These are phyloP conservation scores for Gremmenia infestans DNA, from an alignment of 2,329 filamentous ascomycete species.

Conservation along the genomic window DNA sequence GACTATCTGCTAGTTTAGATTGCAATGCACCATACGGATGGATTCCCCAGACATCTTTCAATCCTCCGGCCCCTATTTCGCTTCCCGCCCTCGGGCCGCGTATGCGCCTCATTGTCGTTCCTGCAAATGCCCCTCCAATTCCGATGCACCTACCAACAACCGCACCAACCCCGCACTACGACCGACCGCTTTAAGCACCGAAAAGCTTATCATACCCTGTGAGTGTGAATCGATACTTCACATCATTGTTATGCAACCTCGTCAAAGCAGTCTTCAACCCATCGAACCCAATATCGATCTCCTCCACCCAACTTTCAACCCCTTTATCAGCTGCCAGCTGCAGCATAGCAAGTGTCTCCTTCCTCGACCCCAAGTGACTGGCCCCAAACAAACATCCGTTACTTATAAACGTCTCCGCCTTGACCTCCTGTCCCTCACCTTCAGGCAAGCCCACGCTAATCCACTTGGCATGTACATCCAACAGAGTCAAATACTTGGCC, in stretches of 20 bases:
- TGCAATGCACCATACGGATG: too few species aligned
- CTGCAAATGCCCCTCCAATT: too few species aligned
- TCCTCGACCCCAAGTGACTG: conserved; percentile 65
- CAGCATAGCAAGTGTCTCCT: conserved; percentile 68
- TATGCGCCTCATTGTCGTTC: too few species aligned
- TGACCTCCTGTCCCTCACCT: conserved; percentile 65
- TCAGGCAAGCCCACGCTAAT: conserved; percentile 77
- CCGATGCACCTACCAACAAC: background rate
- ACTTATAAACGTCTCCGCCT: conserved; percentile 66
- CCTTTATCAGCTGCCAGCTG: conserved; percentile 65
- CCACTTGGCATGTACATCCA: conserved; percentile 79
- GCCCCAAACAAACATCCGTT: conserved; percentile 72
- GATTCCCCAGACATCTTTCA: too few species aligned
- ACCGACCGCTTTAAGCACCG: conserved; percentile 25
- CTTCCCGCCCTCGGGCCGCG: too few species aligned
- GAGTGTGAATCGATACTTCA: conserved; percentile 68
- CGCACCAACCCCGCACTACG: background rate
- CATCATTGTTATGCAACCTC: conserved; percentile 65
- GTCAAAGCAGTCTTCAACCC: conserved; percentile 66
- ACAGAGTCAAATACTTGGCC: conserved; percentile 65
- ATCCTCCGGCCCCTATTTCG: too few species aligned
- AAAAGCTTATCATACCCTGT: conserved; percentile 65
- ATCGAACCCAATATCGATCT: conserved; percentile 65
- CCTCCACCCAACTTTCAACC: conserved; percentile 65
- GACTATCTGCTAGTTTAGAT: too few species aligned